A percentile compares a stretch with the other conserved stretches of the same genome.
Evolutionary conservation across 768 basidiomycete genomes (phyloP).

Genomic region (Naganishia randhawae): DNA sequence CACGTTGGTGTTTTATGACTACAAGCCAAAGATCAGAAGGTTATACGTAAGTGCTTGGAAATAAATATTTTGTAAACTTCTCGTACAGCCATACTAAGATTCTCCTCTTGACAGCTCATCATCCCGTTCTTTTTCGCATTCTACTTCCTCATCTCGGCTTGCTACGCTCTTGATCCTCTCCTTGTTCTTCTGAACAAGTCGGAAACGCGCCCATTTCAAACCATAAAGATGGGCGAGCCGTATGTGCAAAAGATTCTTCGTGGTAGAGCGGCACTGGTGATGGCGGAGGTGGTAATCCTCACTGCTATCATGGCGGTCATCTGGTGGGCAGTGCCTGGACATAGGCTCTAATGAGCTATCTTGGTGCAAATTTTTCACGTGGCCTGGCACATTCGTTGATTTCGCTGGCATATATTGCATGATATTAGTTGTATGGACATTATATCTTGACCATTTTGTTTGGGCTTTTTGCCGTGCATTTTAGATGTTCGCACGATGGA

Average conservation of each 20-base stretch:
- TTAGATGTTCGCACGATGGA: too few species aligned
- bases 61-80: background rate
- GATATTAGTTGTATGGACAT: too few species aligned
- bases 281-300: constrained; percentile 57
- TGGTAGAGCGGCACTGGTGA: constrained; percentile 87
- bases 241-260: constrained; percentile 88
- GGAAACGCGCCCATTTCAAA: constrained; percentile 95
- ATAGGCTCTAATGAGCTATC: constrained; percentile 71
- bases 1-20: constrained; percentile 87
- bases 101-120: constrained; percentile 64
- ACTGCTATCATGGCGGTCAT: constrained; percentile 78
- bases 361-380: too few species aligned
- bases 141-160: constrained; percentile 87
- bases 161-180: constrained; percentile 94
- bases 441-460: too few species aligned
- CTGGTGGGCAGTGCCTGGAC: constrained; percentile 94
- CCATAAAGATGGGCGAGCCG: constrained; percentile 82
- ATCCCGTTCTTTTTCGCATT: constrained; percentile 85
- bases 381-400: too few species aligned
- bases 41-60: constrained; percentile 73
- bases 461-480: too few species aligned
- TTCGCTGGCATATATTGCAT: too few species aligned
- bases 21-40: constrained; percentile 82
- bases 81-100: background rate
- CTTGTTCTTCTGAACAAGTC: constrained; percentile 89